These are phyloP conservation scores for Lodderomyces parapsilosis DNA, from an alignment of 1,139 yeast species.

Conservation along the genomic window DNA sequence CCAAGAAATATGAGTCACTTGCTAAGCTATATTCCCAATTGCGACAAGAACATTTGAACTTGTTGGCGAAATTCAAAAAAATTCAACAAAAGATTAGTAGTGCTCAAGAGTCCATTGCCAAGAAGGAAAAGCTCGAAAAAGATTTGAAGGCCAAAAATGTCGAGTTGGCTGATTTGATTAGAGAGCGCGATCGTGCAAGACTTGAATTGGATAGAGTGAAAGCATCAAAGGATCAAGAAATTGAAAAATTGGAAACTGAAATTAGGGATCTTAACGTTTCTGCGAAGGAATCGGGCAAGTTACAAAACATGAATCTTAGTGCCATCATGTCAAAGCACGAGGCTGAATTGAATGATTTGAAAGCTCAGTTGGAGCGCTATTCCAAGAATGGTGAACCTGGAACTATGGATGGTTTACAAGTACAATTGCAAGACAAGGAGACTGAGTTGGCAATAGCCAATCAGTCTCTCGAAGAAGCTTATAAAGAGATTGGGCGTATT, in stretches of 20 bases:
- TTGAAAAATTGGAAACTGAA: slow-evolving; percentile 66
- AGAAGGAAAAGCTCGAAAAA: slow-evolving; percentile 78
- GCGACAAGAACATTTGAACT: slow-evolving; percentile 85
- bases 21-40: slow-evolving; percentile 89
- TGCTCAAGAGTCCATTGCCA: slow-evolving; percentile 88
- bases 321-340: slow-evolving; percentile 64
- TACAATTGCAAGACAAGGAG: slow-evolving; percentile 62
- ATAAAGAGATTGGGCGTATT: slow-evolving; percentile 56
- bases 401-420: slow-evolving; percentile 33
- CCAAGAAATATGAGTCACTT: slow-evolving; percentile 81
- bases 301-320: slow-evolving; percentile 65
- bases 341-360: slow-evolving; percentile 47
- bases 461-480: slow-evolving; percentile 75
- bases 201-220: slow-evolving; percentile 74
- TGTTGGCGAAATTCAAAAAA: slow-evolving; percentile 77
- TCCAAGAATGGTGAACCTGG: slow-evolving; percentile 25
- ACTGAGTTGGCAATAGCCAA: slow-evolving; percentile 79
- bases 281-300: slow-evolving; percentile 62
- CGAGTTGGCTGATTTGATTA: slow-evolving; percentile 83
- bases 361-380: slow-evolving; percentile 27
- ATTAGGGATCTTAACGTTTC: slow-evolving; percentile 61
- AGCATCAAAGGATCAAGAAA: slow-evolving; percentile 65
- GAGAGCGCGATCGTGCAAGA: slow-evolving; percentile 88
- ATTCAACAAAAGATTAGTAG: slow-evolving; percentile 87
- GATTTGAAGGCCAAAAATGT: slow-evolving; percentile 83